Evolutionary conservation across 345 rosid species (phyloP), one percentile per base, ranked within the genome.

Genomic region (Populus deltoides): DNA sequence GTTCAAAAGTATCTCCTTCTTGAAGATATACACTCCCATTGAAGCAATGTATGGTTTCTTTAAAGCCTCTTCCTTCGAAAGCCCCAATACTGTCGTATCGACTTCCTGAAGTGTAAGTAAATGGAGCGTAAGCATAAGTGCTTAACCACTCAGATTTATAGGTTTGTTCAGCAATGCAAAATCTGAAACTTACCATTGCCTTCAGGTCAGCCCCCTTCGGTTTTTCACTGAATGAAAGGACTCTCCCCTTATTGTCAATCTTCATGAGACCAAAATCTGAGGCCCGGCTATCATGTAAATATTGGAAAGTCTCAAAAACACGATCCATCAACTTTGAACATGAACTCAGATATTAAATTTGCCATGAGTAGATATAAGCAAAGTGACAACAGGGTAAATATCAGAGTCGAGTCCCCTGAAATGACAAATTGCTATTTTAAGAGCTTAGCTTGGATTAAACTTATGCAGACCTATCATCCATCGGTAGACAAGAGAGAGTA

Each of bases 231-330:
- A 95, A 95, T 9, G 91, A 91, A 67, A 91, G 82, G 74, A 95
- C 81, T 81, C 91, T 90, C 84, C 97, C 99, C 73, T 88, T 92
- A 43, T 87, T 88, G 89, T 95, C 92, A 68, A 95, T 93, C 93
- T 92, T 95, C 99, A 95, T 92, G 36, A 95, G 90, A 79, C 99
- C 99, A 72, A 95, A 95, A 80, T 92, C 97, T 74, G 99, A 92
- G 83, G 99, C 99, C 80, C 98, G 98, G 74, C 98, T 95, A 88
- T 82, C 86, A 86, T 74, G 79, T 68, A 79, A 82, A 81, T 78
- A 78, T 63, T 79, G 25, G 41, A 39, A 62, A 72, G 25, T 71
- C 78, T 68, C 83, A 73, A 79, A 73, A 25, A 16, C 33, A 53
- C 31, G 66, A 45, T 70, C 43, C 53, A 9, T 29, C 38, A 31